Evolutionary conservation across 805 yeast genomes (phyloP).

Genomic region (Wickerhamiella musiphila): DNA sequence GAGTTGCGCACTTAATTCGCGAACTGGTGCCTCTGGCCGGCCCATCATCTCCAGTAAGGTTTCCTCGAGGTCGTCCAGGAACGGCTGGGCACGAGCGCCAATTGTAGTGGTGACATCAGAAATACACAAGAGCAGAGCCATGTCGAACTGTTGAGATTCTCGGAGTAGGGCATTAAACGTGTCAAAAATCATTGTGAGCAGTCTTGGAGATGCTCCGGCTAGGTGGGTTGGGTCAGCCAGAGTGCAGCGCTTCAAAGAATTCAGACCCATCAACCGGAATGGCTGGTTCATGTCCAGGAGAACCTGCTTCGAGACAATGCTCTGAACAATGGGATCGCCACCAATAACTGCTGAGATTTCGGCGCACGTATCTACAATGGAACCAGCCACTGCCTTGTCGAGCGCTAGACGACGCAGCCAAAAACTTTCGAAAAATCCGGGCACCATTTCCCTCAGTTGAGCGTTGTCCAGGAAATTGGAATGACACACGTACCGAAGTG

Average conservation of each 20-base stretch:
- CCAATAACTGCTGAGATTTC: constrained; percentile 54
- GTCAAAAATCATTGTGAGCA: constrained; percentile 55
- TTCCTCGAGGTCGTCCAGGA: constrained; percentile 24
- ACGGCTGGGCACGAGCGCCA: background rate
- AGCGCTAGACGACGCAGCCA: constrained; percentile 72
- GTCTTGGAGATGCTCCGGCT: constrained; percentile 41
- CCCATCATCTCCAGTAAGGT: constrained; percentile 56
- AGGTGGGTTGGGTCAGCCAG: background rate
- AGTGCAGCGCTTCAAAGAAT: constrained; percentile 31
- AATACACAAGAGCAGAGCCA: background rate
- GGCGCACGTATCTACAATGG: constrained; percentile 58
- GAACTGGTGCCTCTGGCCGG: constrained; percentile 48
- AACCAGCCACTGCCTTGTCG: constrained; percentile 30
- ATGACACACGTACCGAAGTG: constrained; percentile 48
- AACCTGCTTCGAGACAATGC: constrained; percentile 29
- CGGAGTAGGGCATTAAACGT: constrained; percentile 32
- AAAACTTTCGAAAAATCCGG: constrained; percentile 48
- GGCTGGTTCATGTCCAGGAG: constrained; percentile 75
- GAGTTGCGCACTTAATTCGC: constrained; percentile 75
- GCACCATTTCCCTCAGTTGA: constrained; percentile 36
- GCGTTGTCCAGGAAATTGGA: constrained; percentile 36
- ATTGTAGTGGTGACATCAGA: background rate
- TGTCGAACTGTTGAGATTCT: background rate
- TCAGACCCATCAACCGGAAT: constrained; percentile 61
- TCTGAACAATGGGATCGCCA: constrained; percentile 38